Base-by-base conservation (phyloP, 2,329 filamentous ascomycete species). In the Setomelanomma holmii region DNA sequence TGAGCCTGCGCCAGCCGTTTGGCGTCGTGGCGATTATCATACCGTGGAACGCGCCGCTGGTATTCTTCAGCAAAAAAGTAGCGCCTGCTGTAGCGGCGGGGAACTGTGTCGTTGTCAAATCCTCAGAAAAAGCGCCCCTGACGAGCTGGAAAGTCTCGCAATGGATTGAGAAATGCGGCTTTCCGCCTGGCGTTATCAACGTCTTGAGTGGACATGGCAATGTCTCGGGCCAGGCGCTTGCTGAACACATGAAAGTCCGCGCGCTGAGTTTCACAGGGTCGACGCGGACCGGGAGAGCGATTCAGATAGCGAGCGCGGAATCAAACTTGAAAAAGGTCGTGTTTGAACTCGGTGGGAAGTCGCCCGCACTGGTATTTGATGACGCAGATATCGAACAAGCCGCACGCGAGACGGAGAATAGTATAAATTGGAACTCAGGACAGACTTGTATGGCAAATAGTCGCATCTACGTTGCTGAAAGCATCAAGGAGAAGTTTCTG, bases 251-350 rank as follows among this genome's bases (percentile, higher is more conserved):
- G 38, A 82, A 82, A 56, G 89, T 93, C 80, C 92, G 91, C 81
- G 90, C 90, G 48, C 83, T 93, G 67, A 89, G 85, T 72, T 93
- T 93, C 68, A 90, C 93, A 38, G 90, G 90, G 61, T 86, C 88
- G 73, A 93, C 93, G 78, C 89, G 89, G 79, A 90, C 90, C 6
- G 90, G 90, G 64, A 88, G 93, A 77, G 91, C 93, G 78, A 93
- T 93, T 72, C 93, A 87, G 42, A 62, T 63, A 75, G 76, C 80
- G 49, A 84, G 89, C 46, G 89, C 87, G 27, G 90, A 88, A 2
- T 89, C 89, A 64, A 91, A 93, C 67, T 89, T 90, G 64, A 93
- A 93, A 82, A 88, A 90, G 65, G 89, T 92, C 20, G 89, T 93
- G 78, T 90, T 90, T 71, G 93, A 93, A 76, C 79, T 93, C 51